phyloP scores from a whole-genome alignment of 495 filamentous ascomycete genomes.

The Lepidopterella palustris region DNA sequence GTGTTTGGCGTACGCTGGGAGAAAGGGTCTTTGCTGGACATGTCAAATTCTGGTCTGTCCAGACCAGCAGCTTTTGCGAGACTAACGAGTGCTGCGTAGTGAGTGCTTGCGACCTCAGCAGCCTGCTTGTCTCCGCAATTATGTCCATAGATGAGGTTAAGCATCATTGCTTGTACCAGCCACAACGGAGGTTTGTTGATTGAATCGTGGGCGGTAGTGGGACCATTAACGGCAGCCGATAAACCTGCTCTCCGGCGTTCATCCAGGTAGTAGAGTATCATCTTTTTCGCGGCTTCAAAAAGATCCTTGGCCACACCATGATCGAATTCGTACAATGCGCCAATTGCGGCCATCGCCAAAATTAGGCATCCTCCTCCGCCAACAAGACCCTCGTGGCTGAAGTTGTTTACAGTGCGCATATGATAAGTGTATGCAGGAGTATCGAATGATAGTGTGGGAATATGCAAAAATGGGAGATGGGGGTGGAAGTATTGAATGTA shows the following conservation, averaged over 20 bases:
- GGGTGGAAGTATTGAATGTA: conserved; percentile 96
- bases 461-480: conserved; percentile 87
- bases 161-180: conserved; percentile 97
- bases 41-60: conserved; percentile 43
- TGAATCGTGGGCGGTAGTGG: conserved; percentile 54
- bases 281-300: conserved; percentile 89
- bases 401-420: conserved; percentile 50
- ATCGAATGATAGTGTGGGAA: conserved; percentile 89
- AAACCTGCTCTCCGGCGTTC: conserved; percentile 87
- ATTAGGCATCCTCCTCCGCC: conserved; percentile 87
- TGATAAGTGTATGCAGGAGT: conserved; percentile 59
- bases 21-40: background rate
- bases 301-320: conserved; percentile 71
- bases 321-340: conserved; percentile 89
- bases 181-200: conserved; percentile 81
- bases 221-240: conserved; percentile 65
- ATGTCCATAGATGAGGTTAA: conserved; percentile 94
- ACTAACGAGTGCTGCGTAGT: conserved; percentile 84
- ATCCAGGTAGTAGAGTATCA: conserved; percentile 90
- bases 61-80: conserved; percentile 83
- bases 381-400: conserved; percentile 55
- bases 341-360: conserved; percentile 92
- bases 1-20: conserved; percentile 6
- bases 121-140: conserved; percentile 88
- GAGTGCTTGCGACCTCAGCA: conserved; percentile 84